Evolutionary conservation across 257 asterid species (phyloP).

Genomic region (Solanum piurae): DNA sequence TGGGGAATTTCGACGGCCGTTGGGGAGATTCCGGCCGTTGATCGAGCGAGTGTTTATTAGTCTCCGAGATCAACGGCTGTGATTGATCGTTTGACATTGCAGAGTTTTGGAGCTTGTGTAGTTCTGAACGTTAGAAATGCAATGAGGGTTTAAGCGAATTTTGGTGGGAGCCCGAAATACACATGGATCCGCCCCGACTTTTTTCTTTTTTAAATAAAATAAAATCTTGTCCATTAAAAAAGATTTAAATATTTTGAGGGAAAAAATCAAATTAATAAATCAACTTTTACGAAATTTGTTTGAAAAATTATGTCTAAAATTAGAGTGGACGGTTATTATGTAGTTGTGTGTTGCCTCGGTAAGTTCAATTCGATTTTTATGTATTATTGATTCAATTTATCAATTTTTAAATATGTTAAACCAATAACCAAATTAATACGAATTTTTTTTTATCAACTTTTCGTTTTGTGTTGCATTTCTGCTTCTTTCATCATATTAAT

Average conservation of each 20-base stretch:
- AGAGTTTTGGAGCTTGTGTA: not conserved
- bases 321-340: not conserved
- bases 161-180: not conserved
- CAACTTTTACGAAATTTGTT: not conserved
- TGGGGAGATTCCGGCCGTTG: slow-evolving; percentile 26
- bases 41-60: slow-evolving; percentile 9
- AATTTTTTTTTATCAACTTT: too few species aligned
- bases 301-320: not conserved
- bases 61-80: slow-evolving; percentile 1
- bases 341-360: not conserved
- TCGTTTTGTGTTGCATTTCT: too few species aligned
- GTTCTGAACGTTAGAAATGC: not conserved
- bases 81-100: slow-evolving; percentile 36
- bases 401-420: too few species aligned
- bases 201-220: not conserved
- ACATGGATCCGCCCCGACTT: not conserved
- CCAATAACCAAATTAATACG: too few species aligned
- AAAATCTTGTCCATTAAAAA: not conserved
- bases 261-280: not conserved
- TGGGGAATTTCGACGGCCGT: slow-evolving; percentile 48
- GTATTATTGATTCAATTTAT: not conserved
- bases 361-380: too few species aligned
- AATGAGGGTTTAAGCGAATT: not conserved
- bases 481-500: too few species aligned
- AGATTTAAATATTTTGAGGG: not conserved